Evolutionary conservation across 2,329 filamentous ascomycete genomes (phyloP).

Genomic region (Fusarium sp.): DNA sequence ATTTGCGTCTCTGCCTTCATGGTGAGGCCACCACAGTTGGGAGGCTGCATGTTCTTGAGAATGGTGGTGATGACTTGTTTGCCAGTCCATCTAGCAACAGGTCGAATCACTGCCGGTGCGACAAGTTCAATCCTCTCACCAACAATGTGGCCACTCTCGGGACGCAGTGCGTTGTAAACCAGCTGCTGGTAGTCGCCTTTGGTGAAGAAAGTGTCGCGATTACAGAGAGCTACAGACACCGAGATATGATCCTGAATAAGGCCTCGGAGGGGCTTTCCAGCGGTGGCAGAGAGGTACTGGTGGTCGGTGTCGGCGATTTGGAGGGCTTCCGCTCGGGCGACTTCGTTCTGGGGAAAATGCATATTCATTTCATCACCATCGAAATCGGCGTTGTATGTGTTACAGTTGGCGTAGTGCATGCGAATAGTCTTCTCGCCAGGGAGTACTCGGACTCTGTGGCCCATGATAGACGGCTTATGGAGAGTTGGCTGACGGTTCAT

Average conservation of each 20-base stretch:
- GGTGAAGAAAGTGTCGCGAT: constrained; percentile 89
- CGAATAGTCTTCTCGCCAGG: constrained; percentile 96
- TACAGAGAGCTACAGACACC: constrained; percentile 90
- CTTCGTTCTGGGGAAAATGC: constrained; percentile 98
- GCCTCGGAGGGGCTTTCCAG: constrained; percentile 92
- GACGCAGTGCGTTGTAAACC: constrained; percentile 89
- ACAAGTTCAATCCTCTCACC: constrained; percentile 84
- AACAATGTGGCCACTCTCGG: constrained; percentile 89
- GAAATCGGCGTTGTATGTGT: constrained; percentile 99
- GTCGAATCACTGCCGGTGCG: constrained; percentile 83
- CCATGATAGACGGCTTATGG: constrained; percentile 99
- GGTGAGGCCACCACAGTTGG: constrained; percentile 78
- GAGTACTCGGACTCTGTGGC: constrained; percentile 89
- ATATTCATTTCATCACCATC: constrained; percentile 99
- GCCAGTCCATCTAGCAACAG: constrained; percentile 86
- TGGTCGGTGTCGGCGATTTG: constrained; percentile 96
- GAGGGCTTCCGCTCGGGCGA: constrained; percentile 91
- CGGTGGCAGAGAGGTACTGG: constrained; percentile 93
- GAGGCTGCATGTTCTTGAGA: constrained; percentile 88
- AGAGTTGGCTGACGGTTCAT: constrained; percentile 99
- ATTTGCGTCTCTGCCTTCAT: constrained; percentile 84
- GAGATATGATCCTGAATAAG: constrained; percentile 99
- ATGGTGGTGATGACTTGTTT: constrained; percentile 96
- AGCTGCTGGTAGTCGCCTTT: constrained; percentile 91
- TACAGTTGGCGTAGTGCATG: constrained; percentile 99